Evolutionary conservation across 495 filamentous ascomycete genomes (phyloP), one percentile per base, ranked within the genome.

Genomic region (Darksidea phi): DNA sequence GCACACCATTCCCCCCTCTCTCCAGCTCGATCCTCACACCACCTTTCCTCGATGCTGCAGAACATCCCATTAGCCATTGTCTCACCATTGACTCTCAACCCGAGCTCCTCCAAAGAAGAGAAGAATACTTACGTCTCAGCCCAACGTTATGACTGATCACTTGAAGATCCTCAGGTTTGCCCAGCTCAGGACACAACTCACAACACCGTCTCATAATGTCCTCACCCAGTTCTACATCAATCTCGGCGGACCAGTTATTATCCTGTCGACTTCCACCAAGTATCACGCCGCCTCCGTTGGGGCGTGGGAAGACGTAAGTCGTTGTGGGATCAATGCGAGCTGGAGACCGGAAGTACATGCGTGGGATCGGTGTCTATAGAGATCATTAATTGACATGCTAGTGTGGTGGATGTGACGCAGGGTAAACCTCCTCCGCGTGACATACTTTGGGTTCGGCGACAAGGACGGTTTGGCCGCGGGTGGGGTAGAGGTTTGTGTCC

Each of bases 391-490:
- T 4, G 4, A 32, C 28, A 32, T 4, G 3, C 10, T 10, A 32
- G 28, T n/a, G 10, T 32, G 28, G 10, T 4, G 28, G 28, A 10
- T 3, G 28, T 4, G 10, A 32, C 28, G 28, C 28, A 10, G 10
- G 28, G 10, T 4, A 32, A 10, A 32, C 4, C 28, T 32, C 4
- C 28, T 32, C 10, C 10, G 28, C 28, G 28, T 3, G 28, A 10
- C 28, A 10, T 2, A 24, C 56, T 15, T 48, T 61, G 2, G 75
- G 69, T 12, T 74, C 74, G 26, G 67, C 72, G 7, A 71, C 71
- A 1, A 79, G 64, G 4, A 78, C 66, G 7, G 78, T 72, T 51
- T 78, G 77, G 0, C 76, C 77, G 34, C 74, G 59, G 0, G 75
- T 75, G 0, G 70, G 72, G 49, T 72, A 72, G n/a, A 68, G 18